Evolutionary conservation across 1,284 basidiomycete species (phyloP), one percentile per base, ranked within the genome.

Genomic region (Ustilago esculenta): DNA sequence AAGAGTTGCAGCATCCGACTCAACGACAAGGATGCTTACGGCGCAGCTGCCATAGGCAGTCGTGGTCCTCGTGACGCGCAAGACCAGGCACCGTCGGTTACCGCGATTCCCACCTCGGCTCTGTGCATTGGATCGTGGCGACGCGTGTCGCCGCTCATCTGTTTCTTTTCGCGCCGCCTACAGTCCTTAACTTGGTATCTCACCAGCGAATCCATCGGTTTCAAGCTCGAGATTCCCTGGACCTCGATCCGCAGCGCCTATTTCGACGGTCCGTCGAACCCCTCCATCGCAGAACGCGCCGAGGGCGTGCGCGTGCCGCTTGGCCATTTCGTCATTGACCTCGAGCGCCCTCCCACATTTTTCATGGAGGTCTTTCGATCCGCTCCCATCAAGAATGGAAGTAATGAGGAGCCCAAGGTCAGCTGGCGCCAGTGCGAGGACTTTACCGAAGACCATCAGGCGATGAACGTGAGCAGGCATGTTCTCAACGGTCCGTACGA

Each of bases 371-470:
- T 77, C 15, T 76, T 78, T 25, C 59, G 72, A 10, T 66, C 64
- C 23, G 53, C 61, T 2, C 53, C 57, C 30, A 27, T 46, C 25
- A 66, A 66, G 41, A 43, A 45, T 7, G 66, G 64, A 11, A 35
- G 17, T 2, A 27, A 47, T 15, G 54, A 47, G 15, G 55, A 57
- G 45, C 59, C 52, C 14, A 73, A 61, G 39, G 63, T 57, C 29
- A 63, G 72, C 50, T 77, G 76, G 76, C 56, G 76, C 15, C 76
- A 78, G 36, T 75, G 73, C 54, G 71, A 72, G 17, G 76, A 78
- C 29, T 78, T 78, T 23, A 78, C 76, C n/a, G 73, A 78, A 34
- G 69, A 58, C 34, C 63, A 56, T 23, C 75, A 76, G 47, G 76
- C 72, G 1, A 77, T 72, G 44, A 49, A 48, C 1, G 55, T 66